These are phyloP conservation scores for Prototheca stagnorum DNA, from an alignment of 163 green algal species.

Conservation along the genomic window DNA sequence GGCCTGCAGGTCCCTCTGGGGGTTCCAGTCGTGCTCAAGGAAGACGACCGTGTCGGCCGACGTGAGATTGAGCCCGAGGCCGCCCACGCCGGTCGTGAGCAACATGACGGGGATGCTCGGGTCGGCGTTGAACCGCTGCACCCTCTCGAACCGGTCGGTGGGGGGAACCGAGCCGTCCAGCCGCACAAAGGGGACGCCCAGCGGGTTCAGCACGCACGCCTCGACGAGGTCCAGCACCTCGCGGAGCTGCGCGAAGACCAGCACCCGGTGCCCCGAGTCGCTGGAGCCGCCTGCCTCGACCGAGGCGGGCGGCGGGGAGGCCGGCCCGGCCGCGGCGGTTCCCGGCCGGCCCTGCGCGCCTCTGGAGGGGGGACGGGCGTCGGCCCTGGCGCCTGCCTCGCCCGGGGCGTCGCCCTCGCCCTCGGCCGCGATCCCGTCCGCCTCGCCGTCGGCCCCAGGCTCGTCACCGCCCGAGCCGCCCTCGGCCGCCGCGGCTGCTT, in stretches of 20 bases:
- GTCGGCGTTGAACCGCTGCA: slow-evolving; percentile 88
- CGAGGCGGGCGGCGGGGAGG: neutral
- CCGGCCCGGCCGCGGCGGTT: too few relatives aligned
- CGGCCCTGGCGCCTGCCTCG: too few relatives aligned
- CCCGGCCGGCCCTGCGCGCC: too few relatives aligned
- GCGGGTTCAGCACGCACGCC: slow-evolving; percentile 48
- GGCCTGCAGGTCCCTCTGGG: slow-evolving; percentile 91
- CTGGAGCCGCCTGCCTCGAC: neutral
- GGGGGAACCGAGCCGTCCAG: slow-evolving; percentile 74
- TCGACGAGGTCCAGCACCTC: slow-evolving; percentile 81
- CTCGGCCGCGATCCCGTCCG: neutral
- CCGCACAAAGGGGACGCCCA: slow-evolving; percentile 62
- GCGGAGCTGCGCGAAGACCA: slow-evolving; percentile 94
- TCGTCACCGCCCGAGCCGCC: too few relatives aligned
- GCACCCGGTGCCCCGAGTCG: slow-evolving; percentile 53
- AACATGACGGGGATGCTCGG: slow-evolving; percentile 90
- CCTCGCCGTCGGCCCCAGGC: slow-evolving; percentile 4
- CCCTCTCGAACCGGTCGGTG: slow-evolving; percentile 53
- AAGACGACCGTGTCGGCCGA: slow-evolving; percentile 95
- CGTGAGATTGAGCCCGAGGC: slow-evolving; percentile 94
- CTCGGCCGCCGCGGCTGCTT: too few relatives aligned
- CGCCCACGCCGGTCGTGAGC: slow-evolving; percentile 75
- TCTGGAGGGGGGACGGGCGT: too few relatives aligned
- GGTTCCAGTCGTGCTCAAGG: slow-evolving; percentile 98
- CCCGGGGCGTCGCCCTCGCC: too few relatives aligned